phyloP scores from a whole-genome alignment of 495 filamentous ascomycete genomes.

The Aspergillus homomorphus region DNA sequence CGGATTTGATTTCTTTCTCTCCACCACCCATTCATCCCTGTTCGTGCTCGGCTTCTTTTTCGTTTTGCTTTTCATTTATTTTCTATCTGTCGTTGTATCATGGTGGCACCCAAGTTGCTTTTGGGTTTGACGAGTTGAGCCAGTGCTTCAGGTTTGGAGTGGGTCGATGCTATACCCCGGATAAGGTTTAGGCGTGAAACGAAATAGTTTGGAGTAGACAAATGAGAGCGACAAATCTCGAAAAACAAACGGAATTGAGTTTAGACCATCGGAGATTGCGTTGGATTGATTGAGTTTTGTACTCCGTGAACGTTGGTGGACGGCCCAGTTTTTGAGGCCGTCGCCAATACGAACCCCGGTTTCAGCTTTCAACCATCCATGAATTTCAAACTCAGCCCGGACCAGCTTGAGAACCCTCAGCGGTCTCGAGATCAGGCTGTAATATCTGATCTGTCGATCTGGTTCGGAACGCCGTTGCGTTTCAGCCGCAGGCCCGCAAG shows the following conservation, averaged over 20 bases:
- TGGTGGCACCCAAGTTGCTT: too few species aligned
- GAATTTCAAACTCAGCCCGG: neutral
- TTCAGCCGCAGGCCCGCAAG: neutral
- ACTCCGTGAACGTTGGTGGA: too few species aligned
- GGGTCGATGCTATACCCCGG: conserved; percentile 1
- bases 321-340: neutral
- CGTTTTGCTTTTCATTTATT: neutral
- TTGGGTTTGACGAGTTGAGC: neutral
- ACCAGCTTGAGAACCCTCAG: neutral
- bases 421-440: neutral
- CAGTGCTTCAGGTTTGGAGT: neutral
- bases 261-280: neutral
- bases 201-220: conserved; percentile 1
- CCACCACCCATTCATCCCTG: neutral
- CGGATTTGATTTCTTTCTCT: neutral
- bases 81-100: neutral
- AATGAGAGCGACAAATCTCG: neutral
- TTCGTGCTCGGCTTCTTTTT: neutral
- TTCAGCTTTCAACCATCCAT: neutral
- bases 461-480: neutral
- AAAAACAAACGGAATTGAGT: neutral
- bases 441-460: neutral
- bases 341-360: neutral
- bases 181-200: conserved; percentile 1
- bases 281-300: neutral